phyloP scores from a whole-genome alignment of 1,139 yeast genomes.

The Debaryomycetaceae sp. region DNA sequence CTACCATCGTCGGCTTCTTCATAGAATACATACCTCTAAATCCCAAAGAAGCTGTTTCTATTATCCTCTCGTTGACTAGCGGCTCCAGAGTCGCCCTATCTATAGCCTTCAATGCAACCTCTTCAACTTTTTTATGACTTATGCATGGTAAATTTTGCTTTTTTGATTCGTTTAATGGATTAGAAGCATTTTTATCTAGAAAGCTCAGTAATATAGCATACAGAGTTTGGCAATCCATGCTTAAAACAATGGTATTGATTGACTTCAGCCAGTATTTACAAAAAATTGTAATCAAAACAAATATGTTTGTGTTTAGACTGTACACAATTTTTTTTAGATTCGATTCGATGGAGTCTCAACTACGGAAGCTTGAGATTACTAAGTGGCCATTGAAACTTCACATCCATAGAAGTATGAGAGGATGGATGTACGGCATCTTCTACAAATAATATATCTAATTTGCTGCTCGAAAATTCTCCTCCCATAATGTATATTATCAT shows the following conservation, averaged over 20 bases:
- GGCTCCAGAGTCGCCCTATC: constrained; percentile 3
- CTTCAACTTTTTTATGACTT: constrained; percentile 10
- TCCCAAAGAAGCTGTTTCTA: constrained; percentile 12
- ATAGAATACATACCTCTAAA: constrained; percentile 17
- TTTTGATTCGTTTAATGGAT: constrained; percentile 9
- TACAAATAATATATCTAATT: too few species aligned
- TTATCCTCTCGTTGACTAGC: constrained; percentile 4
- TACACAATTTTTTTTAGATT: not conserved
- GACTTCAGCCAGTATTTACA: not conserved
- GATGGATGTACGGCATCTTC: too few species aligned
- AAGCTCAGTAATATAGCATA: not conserved
- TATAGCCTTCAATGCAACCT: constrained; percentile 7
- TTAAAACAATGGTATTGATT: not conserved
- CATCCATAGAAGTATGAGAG: too few species aligned
- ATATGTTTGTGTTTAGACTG: not conserved
- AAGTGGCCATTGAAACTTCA: too few species aligned
- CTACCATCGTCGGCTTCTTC: constrained; percentile 6
- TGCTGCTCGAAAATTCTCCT: too few species aligned
- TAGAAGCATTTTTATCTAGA: constrained; percentile 3
- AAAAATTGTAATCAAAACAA: not conserved
- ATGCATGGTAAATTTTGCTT: constrained; percentile 9
- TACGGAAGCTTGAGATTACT: too few species aligned
- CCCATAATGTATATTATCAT: too few species aligned
- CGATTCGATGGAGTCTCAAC: too few species aligned
- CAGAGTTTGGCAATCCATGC: not conserved